Percentiles rank a stretch among this genome's conserved stretches.
These are phyloP conservation scores for Phylloporus arenicola DNA, from an alignment of 768 basidiomycete genomes.

Conservation along the genomic window DNA sequence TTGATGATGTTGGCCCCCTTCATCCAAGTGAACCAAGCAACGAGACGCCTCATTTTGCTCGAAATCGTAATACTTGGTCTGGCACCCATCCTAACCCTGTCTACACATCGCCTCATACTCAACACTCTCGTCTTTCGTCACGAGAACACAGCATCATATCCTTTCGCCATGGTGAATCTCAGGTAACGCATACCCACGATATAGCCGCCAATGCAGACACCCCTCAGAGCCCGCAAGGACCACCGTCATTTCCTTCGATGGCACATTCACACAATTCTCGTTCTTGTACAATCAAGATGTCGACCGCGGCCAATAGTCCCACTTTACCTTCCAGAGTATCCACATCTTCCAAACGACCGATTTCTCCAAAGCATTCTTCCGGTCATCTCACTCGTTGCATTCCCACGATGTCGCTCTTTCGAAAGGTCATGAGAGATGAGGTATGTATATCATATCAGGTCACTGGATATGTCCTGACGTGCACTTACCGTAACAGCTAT, in stretches of 20 bases:
- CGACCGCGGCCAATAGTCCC: slow-evolving; percentile 6
- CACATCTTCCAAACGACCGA: slow-evolving; percentile 7
- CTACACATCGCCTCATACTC: background rate
- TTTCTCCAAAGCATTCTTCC: slow-evolving; percentile 28
- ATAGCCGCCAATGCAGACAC: background rate
- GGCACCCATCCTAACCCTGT: slow-evolving; percentile 33
- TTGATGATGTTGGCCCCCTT: slow-evolving; percentile 33
- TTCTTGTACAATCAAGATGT: slow-evolving; percentile 13
- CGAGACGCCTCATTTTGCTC: slow-evolving; percentile 1
- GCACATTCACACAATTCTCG: slow-evolving; percentile 4
- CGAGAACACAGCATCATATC: slow-evolving; percentile 6
- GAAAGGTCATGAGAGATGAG: slow-evolving; percentile 57
- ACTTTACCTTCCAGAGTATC: slow-evolving; percentile 10
- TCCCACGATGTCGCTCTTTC: slow-evolving; percentile 50
- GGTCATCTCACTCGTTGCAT: slow-evolving; percentile 46
- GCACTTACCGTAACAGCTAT: slow-evolving; percentile 32
- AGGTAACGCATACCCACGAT: background rate
- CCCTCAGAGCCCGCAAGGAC: background rate
- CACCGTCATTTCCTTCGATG: slow-evolving; percentile 6
- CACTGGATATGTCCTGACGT: background rate
- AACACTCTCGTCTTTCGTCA: background rate
- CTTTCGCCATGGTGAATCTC: background rate
- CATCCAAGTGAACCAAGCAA: slow-evolving; percentile 8
- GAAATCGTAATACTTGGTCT: slow-evolving; percentile 47
- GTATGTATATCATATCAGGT: slow-evolving; percentile 41